These are phyloP conservation scores for Verticillium alfalfae DNA, from an alignment of 2,329 filamentous ascomycete genomes.

Conservation along the genomic window DNA sequence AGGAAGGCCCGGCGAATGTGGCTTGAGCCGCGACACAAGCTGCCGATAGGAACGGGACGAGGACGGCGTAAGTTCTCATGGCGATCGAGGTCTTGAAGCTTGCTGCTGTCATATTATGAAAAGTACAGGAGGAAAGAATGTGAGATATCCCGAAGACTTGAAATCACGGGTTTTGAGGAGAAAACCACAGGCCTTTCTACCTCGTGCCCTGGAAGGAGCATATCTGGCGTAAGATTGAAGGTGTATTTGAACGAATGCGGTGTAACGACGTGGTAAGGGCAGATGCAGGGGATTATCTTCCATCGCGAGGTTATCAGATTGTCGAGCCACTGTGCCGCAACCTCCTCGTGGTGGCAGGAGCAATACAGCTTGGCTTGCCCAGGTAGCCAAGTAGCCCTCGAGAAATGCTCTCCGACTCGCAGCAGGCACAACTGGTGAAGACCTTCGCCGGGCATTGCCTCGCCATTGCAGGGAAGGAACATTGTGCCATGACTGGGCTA, in stretches of 20 bases:
- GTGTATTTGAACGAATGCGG: neutral
- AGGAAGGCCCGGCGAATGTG: conserved; percentile 3
- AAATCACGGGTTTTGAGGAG: neutral
- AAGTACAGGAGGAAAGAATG: neutral
- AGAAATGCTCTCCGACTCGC: too few relatives aligned
- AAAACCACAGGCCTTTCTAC: neutral
- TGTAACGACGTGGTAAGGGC: neutral
- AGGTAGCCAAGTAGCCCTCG: too few relatives aligned
- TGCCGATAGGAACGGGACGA: conserved; percentile 1
- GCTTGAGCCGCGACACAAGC: conserved; percentile 2
- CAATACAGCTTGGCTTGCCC: too few relatives aligned
- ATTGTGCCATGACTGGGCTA: neutral
- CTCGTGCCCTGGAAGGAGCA: neutral
- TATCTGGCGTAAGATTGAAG: neutral
- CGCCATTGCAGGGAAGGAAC: neutral
- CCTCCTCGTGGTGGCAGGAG: too few relatives aligned
- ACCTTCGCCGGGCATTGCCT: neutral
- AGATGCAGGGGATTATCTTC: too few relatives aligned
- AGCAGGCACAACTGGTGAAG: too few relatives aligned
- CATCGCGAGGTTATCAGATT: too few relatives aligned
- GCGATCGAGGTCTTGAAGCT: neutral
- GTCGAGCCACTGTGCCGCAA: too few relatives aligned
- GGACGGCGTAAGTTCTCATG: neutral
- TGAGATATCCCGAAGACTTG: neutral
- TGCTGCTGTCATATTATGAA: neutral